phyloP scores from a whole-genome alignment of 2,329 filamentous ascomycete genomes.

The Cyphellophora europaea region DNA sequence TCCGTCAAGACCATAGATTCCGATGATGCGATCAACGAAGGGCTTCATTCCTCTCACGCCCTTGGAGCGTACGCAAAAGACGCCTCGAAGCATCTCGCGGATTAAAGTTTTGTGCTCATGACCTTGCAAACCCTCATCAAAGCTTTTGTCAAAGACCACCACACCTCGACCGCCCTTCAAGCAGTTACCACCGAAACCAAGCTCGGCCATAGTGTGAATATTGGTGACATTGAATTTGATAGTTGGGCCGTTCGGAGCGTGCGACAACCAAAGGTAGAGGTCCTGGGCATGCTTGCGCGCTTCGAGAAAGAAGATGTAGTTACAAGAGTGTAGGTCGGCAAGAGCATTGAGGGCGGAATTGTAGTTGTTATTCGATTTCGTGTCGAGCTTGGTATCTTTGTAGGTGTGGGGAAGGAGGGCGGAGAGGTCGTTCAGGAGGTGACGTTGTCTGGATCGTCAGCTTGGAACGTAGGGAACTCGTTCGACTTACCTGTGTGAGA shows the following conservation, averaged over 20 bases:
- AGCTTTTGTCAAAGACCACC: slow-evolving; percentile 81
- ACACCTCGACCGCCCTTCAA: slow-evolving; percentile 86
- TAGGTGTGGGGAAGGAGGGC: slow-evolving; percentile 82
- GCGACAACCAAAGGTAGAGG: slow-evolving; percentile 87
- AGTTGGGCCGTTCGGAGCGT: slow-evolving; percentile 74
- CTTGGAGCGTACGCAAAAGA: slow-evolving; percentile 79
- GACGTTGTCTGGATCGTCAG: slow-evolving; percentile 61
- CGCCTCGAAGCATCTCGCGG: slow-evolving; percentile 81
- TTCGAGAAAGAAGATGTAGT: slow-evolving; percentile 92
- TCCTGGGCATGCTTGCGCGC: slow-evolving; percentile 81
- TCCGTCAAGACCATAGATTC: slow-evolving; percentile 79
- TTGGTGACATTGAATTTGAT: slow-evolving; percentile 47
- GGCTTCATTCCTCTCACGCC: slow-evolving; percentile 84
- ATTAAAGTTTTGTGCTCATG: slow-evolving; percentile 41
- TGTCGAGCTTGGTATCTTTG: slow-evolving; percentile 95
- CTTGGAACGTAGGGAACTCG: neutral
- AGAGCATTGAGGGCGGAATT: slow-evolving; percentile 72
- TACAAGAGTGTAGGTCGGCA: slow-evolving; percentile 78
- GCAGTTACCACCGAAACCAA: slow-evolving; percentile 95
- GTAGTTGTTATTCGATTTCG: slow-evolving; percentile 58
- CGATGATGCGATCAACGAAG: slow-evolving; percentile 91
- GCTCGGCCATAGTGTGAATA: slow-evolving; percentile 91
- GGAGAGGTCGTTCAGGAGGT: slow-evolving; percentile 82
- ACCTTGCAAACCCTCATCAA: slow-evolving; percentile 61
- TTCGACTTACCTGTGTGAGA: slow-evolving; percentile 63